A percentile compares a stretch with the other conserved stretches of the same genome.
phyloP scores from a whole-genome alignment of 352 stramenopile species.

The Globisporangium uncinulatum region DNA sequence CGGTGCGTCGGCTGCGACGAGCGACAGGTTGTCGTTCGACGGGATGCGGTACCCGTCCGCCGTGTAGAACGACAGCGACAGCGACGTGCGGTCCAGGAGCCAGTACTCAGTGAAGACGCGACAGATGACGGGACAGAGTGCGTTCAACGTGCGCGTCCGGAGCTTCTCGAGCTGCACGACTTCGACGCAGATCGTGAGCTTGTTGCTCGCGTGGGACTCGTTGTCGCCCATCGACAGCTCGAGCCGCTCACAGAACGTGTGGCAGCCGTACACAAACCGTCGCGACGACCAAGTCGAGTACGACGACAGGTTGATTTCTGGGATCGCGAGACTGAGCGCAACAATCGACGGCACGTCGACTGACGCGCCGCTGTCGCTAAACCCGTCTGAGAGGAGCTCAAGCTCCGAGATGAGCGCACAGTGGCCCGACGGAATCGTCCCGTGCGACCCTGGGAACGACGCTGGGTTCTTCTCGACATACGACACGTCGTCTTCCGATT shows the following conservation, averaged over 20 bases:
- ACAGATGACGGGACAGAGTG: conserved; percentile 53
- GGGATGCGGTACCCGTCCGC: conserved; percentile 52
- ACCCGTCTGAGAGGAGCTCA: conserved; percentile 54
- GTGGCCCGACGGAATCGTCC: conserved; percentile 49
- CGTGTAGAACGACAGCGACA: conserved; percentile 69
- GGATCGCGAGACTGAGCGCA: conserved; percentile 66
- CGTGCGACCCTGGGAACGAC: conserved; percentile 56
- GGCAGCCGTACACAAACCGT: conserved; percentile 65
- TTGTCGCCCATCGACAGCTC: conserved; percentile 48
- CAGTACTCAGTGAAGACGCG: conserved; percentile 81
- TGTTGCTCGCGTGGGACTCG: conserved; percentile 25
- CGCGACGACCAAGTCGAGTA: conserved; percentile 53
- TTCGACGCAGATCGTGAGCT: conserved; percentile 57
- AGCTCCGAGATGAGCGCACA: conserved; percentile 56
- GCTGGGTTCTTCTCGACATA: conserved; percentile 63
- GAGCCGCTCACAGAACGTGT: conserved; percentile 60
- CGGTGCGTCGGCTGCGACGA: conserved; percentile 9
- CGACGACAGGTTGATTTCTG: conserved; percentile 42
- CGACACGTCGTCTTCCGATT: conserved; percentile 54
- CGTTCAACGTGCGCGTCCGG: conserved; percentile 31
- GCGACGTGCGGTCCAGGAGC: conserved; percentile 74
- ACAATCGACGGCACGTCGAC: conserved; percentile 54
- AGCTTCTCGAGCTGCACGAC: conserved; percentile 49
- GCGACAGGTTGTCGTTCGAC: conserved; percentile 30
- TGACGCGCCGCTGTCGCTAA: conserved; percentile 19